Conservation (phyloP, 2,329 filamentous ascomycete genomes). For the Ceratocystis variospora region DNA sequence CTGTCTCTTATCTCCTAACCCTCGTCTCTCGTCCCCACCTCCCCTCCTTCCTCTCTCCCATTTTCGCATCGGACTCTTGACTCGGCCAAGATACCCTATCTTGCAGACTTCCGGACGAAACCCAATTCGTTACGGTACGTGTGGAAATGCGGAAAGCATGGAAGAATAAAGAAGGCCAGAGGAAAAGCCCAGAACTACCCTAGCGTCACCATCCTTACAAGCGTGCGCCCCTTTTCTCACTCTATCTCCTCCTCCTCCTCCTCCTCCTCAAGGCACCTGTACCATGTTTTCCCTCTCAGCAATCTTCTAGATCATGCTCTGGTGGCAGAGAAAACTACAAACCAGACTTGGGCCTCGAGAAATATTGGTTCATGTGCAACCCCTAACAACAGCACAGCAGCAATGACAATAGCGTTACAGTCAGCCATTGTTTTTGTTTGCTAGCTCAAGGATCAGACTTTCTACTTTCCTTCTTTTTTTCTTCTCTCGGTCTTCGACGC, state of each 20-base stretch:
- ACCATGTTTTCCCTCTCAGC: not conserved
- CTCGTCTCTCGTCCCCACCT: not conserved
- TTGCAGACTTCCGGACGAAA: not conserved
- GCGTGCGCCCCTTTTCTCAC: not conserved
- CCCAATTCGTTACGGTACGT: not conserved
- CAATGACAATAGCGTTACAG: not conserved
- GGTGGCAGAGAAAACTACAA: not conserved
- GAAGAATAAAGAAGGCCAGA: not conserved
- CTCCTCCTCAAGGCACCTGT: not conserved
- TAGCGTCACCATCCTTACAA: not conserved
- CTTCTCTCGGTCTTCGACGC: not conserved
- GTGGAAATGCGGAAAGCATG: not conserved
- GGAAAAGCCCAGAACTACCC: not conserved
- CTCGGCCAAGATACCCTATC: not conserved
- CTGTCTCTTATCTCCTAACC: no score
- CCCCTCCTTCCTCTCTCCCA: not conserved
- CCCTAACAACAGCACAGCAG: not conserved
- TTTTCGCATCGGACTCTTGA: not conserved
- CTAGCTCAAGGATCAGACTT: not conserved
- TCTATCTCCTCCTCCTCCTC: not conserved
- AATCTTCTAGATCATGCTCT: not conserved
- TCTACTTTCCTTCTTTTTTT: not conserved
- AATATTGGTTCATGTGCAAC: no score
- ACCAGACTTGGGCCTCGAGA: not conserved
- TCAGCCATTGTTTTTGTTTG: not conserved